phyloP scores from a whole-genome alignment of 2,329 filamentous ascomycete genomes.

The Hortaea sp. region DNA sequence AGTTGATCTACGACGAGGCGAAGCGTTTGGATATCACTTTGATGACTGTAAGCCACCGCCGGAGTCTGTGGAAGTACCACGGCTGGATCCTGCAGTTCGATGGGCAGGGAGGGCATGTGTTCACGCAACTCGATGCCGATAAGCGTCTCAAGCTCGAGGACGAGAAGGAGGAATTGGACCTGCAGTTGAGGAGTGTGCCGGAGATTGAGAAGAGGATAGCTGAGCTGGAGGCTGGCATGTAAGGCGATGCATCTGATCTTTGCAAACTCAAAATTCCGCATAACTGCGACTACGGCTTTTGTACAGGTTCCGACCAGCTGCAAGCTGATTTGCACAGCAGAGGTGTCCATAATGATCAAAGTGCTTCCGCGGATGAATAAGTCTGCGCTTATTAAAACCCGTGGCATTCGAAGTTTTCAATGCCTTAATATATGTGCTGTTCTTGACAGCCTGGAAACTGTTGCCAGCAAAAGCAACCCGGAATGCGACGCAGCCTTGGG shows the following conservation, averaged over 20 bases:
- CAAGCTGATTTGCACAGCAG: too few relatives aligned
- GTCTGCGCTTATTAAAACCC: too few relatives aligned
- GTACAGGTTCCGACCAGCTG: too few relatives aligned
- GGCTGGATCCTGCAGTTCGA: slow-evolving; percentile 92
- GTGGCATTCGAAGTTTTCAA: too few relatives aligned
- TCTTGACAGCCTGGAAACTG: too few relatives aligned
- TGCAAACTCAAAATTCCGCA: too few relatives aligned
- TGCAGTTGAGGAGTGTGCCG: slow-evolving; percentile 73
- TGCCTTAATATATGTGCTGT: too few relatives aligned
- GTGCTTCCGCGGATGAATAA: too few relatives aligned
- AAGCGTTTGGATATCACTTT: slow-evolving; percentile 85
- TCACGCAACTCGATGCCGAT: slow-evolving; percentile 82
- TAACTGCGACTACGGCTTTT: too few relatives aligned
- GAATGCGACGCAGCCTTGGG: too few relatives aligned
- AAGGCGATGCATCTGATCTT: not conserved
- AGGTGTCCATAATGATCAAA: too few relatives aligned
- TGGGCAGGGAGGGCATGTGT: slow-evolving; percentile 83
- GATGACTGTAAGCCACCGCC: slow-evolving; percentile 89
- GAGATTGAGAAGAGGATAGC: slow-evolving; percentile 77
- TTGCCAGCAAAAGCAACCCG: too few relatives aligned
- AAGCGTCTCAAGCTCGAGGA: slow-evolving; percentile 78
- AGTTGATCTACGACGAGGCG: slow-evolving; percentile 93
- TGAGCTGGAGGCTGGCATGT: slow-evolving; percentile 47
- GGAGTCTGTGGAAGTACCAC: slow-evolving; percentile 95
- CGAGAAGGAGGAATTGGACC: slow-evolving; percentile 88